Evolutionary conservation across 176 grass and related monocot genomes (phyloP).

Genomic region (Avena insularis): DNA sequence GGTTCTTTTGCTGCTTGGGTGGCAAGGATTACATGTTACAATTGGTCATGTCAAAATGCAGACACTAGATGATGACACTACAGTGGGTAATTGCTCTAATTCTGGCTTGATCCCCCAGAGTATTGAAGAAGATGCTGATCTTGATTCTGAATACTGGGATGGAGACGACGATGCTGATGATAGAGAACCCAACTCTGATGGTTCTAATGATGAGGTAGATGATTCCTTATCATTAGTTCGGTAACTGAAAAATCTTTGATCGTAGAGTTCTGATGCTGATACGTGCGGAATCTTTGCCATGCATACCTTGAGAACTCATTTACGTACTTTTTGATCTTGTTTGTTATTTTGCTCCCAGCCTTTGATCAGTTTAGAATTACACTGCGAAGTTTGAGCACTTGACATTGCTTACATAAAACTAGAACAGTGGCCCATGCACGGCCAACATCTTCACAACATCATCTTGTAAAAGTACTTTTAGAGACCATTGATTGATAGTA

Average conservation of each 20-base stretch:
- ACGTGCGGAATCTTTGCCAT: background rate
- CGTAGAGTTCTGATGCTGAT: background rate
- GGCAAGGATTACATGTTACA: background rate
- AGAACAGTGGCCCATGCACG: background rate
- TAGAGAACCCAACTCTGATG: background rate
- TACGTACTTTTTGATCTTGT: background rate
- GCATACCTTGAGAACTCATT: background rate
- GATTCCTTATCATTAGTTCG: background rate
- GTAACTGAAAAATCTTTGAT: background rate
- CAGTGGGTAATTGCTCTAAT: background rate
- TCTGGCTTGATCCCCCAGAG: background rate
- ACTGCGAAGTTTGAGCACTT: background rate
- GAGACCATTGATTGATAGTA: background rate
- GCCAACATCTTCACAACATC: background rate
- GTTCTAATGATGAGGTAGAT: background rate
- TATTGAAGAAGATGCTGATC: background rate
- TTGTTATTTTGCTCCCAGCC: background rate
- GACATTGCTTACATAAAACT: background rate
- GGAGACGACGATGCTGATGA: background rate
- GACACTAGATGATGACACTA: background rate
- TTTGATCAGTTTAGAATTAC: background rate
- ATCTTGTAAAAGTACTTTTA: background rate
- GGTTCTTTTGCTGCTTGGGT: background rate
- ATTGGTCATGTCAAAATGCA: background rate
- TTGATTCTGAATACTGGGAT: background rate